Base-by-base conservation (phyloP, 2,329 filamentous ascomycete species). In the Paracoccidioides lutzii region DNA sequence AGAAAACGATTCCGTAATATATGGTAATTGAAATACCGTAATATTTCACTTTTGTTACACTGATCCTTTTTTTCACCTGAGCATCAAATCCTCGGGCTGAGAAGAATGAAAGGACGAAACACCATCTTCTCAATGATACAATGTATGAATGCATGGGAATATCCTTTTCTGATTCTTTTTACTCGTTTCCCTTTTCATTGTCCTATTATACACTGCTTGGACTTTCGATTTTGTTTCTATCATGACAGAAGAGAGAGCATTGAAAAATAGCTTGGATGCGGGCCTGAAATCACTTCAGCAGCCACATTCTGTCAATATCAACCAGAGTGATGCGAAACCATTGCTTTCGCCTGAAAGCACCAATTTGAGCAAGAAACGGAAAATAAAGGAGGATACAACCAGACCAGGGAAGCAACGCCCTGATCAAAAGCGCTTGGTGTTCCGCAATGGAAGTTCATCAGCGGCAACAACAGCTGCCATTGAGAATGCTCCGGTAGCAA, bases 321-420 rank as follows among this genome's bases (percentile, higher is more conserved):
- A 41, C 15, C 30, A 52, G 28, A 9, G 33, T 30, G 35, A 32
- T 52, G 28, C 6, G 10, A 30, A 41, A 37, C 4, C 15, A 1
- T 6, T 15, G 28, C 22, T 14, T 9, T 8, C 49, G 32, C 12
- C 14, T 30, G 37, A 15, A 52, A 4, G 41, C 28, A n/a, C 14
- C 22, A 67, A 65, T 55, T 64, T 64, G 51, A 66, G 57, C 51
- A 69, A 68, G 57, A 71, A 70, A 54, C 61, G 64, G 33, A 67
- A 71, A 60, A 61, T 62, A 56, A 62, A 69, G n/a, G 64, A 67
- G 35, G 30, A 54, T 43, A 41, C 48, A 41, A 46, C 49, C 10
- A 15, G 53, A 58, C n/a, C 48, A 55, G 57, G 8, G 32, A 54
- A 30, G 53, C 49, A 41, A 28, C 38, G 48, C 49, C 49, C 46